These are phyloP conservation scores for Dimocarpus longan DNA, from an alignment of 345 rosid genomes.

Conservation along the genomic window DNA sequence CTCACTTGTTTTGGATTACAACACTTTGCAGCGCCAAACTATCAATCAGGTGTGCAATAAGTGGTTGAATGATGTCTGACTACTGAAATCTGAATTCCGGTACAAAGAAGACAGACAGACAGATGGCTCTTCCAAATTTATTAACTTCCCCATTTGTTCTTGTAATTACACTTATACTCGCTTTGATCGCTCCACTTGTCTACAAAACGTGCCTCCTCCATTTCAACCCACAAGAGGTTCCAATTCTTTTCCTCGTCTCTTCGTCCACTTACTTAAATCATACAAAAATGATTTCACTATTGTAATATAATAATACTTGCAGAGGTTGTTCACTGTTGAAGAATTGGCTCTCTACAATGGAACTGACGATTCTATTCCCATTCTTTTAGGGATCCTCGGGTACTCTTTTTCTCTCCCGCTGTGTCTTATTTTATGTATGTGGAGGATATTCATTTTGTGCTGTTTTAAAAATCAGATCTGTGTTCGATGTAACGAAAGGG, in stretches of 20 bases:
- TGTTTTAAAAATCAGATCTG: slow-evolving; percentile 56
- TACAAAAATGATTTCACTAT: neutral
- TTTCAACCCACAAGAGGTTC: slow-evolving; percentile 42
- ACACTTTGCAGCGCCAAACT: too few species aligned
- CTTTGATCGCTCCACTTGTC: slow-evolving; percentile 47
- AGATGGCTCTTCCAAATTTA: slow-evolving; percentile 24
- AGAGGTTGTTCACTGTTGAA: slow-evolving; percentile 72
- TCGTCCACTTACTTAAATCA: too few species aligned
- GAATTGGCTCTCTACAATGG: slow-evolving; percentile 79
- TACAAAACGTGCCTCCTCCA: slow-evolving; percentile 39
- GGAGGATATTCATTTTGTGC: neutral
- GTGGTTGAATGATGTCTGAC: neutral
- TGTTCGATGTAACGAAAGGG: slow-evolving; percentile 92
- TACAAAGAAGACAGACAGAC: neutral
- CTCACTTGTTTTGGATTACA: too few species aligned
- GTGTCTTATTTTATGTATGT: neutral
- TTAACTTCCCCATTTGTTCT: slow-evolving; percentile 37
- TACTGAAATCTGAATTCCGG: neutral
- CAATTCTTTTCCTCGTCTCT: slow-evolving; percentile 1
- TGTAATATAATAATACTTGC: neutral
- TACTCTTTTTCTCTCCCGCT: slow-evolving; percentile 25
- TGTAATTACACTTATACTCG: slow-evolving; percentile 42
- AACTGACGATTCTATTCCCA: slow-evolving; percentile 69
- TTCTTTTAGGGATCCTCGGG: slow-evolving; percentile 91
- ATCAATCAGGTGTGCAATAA: too few species aligned